Evolutionary conservation across 805 yeast genomes (phyloP).

Genomic region (Zygosaccharomyces kombuchaensis): DNA sequence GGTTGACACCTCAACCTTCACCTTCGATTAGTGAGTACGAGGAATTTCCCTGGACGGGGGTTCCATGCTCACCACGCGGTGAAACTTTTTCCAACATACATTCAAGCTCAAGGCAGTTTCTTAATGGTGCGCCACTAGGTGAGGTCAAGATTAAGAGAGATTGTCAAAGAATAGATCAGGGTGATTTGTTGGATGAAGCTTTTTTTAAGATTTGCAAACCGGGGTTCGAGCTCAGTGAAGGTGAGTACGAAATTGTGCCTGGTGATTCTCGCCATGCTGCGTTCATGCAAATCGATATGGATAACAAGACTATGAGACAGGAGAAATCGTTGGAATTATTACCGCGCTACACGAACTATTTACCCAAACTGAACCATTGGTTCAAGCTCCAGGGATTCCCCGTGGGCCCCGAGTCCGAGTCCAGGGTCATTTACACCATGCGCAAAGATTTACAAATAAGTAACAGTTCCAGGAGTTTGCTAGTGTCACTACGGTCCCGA

Average conservation of each 20-base stretch:
- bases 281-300: slow-evolving; percentile 26
- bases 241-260: slow-evolving; percentile 16
- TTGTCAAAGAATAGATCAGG: slow-evolving; percentile 28
- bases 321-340: slow-evolving; percentile 20
- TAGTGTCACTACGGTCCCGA: slow-evolving; percentile 36
- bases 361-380: slow-evolving; percentile 32
- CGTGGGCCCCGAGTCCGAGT: slow-evolving; percentile 45
- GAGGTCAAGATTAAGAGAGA: slow-evolving; percentile 23
- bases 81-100: slow-evolving; percentile 13
- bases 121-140: slow-evolving; percentile 13
- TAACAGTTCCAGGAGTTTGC: slow-evolving; percentile 26
- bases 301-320: slow-evolving; percentile 12
- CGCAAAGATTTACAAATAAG: slow-evolving; percentile 42
- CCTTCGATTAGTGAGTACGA: slow-evolving; percentile 38
- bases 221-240: slow-evolving; percentile 3
- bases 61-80: slow-evolving; percentile 26
- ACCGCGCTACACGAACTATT: slow-evolving; percentile 28
- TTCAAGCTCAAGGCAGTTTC: slow-evolving; percentile 3
- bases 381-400: slow-evolving; percentile 52
- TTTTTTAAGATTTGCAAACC: slow-evolving; percentile 22
- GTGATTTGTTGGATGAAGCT: slow-evolving; percentile 28
- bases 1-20: slow-evolving; percentile 35
- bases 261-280: slow-evolving; percentile 25
- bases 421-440: slow-evolving; percentile 47
- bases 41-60: slow-evolving; percentile 40